A percentile compares a stretch with the other conserved stretches of the same genome.
phyloP scores from a whole-genome alignment of 805 yeast genomes.

The Metschnikowia gelsemii region DNA sequence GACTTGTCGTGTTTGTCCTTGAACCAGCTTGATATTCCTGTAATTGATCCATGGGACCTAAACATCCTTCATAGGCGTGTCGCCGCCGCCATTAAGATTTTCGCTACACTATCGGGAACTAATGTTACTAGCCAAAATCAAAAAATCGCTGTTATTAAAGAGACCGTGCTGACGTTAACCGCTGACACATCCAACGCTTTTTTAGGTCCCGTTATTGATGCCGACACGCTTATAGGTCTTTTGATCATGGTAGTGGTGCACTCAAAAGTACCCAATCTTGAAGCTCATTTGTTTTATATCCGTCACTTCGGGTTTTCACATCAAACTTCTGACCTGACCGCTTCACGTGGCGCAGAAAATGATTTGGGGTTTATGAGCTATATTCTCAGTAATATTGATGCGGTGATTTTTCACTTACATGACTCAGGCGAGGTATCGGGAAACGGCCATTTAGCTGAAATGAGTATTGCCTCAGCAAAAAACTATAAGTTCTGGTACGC shows the following conservation, averaged over 20 bases:
- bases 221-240: conserved; percentile 76
- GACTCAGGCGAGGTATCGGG: conserved; percentile 11
- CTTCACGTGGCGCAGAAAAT: conserved; percentile 1
- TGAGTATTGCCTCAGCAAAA: conserved; percentile 41
- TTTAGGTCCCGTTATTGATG: conserved; percentile 52
- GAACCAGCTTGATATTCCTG: conserved; percentile 51
- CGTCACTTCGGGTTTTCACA: conserved; percentile 51
- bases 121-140: conserved; percentile 40
- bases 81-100: conserved; percentile 48
- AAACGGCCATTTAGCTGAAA: conserved; percentile 33
- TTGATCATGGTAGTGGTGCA: conserved; percentile 69
- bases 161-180: conserved; percentile 55
- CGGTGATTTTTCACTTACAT: conserved; percentile 63
- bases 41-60: conserved; percentile 39
- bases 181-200: conserved; percentile 5
- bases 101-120: conserved; percentile 47
- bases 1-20: conserved; percentile 42
- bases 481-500: conserved; percentile 57
- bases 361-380: conserved; percentile 69
- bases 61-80: conserved; percentile 43
- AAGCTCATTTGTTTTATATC: conserved; percentile 64
- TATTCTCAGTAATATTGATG: conserved; percentile 80
- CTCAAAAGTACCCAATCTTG: conserved; percentile 56
- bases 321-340: not conserved
- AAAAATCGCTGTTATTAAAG: conserved; percentile 49